Evolutionary conservation across 257 asterid species (phyloP), one percentile per base, ranked within the genome.

Genomic region (Ophiorrhiza pumila): DNA sequence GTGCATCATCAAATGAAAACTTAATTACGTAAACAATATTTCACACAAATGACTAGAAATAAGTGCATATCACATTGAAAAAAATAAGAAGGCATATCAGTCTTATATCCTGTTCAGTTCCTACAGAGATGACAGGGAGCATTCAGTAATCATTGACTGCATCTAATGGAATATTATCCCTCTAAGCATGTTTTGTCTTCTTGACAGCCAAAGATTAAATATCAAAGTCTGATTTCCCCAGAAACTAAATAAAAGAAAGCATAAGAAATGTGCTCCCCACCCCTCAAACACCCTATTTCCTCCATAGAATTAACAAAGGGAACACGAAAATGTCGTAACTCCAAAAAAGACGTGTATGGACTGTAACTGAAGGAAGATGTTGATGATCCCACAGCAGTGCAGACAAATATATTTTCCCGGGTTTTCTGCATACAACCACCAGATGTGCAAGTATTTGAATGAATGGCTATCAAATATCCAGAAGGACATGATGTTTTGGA

Each of bases 1-100:
- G 96, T 71, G 9, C 31, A 72, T 23, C 73, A 75, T 71, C 68
- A 67, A 80, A 82, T 22, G 22, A 35, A 46, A 11, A 41, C 65
- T 10, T 2, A 45, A 9, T 23, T 25, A 76, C 27, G 22, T 23
- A 41, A 61, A 45, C 22, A 10, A 29, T 31, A 61, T 18, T 55
- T 2, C 45, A 25, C 14, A 13, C 20, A 42, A 43, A 31, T 52
- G 10, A 60, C 34, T 18, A 13, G 35, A 20, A 22, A 67, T 6
- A 23, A 22, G 45, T 53, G 41, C 31, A 25, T 39, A 63, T 56
- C 47, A 69, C 25, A 29, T 39, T 34, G 25, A 4, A 23, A 45
- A 43, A 22, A 37, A 35, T 8, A 67, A 56, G 43, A 60, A 43
- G 61, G 43, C 34, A 74, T 59, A 60, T 2, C 47, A 71, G 39